Evolutionary conservation across 257 asterid species (phyloP).

Genomic region (Capsicum chinense): DNA sequence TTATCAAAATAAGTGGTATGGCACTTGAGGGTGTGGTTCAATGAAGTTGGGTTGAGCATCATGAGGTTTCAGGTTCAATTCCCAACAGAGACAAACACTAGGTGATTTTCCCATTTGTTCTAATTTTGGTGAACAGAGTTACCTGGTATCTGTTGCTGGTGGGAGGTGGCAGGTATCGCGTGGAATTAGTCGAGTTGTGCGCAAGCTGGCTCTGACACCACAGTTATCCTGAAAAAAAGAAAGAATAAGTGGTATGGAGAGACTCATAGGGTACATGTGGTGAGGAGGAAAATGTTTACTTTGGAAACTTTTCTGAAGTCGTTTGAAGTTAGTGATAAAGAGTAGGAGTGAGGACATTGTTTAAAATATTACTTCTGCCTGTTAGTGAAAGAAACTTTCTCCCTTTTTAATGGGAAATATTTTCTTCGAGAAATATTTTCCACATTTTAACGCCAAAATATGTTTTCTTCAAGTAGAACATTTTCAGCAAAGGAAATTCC

Average conservation of each 20-base stretch:
- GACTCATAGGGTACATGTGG: not conserved
- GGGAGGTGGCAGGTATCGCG: no score
- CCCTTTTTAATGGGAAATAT: not conserved
- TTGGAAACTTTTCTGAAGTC: not conserved
- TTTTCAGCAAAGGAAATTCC: not conserved
- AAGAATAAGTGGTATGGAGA: not conserved
- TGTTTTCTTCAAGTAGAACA: slow-evolving; percentile 11
- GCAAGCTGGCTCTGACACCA: no score
- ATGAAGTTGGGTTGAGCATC: no score
- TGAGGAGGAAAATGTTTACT: not conserved
- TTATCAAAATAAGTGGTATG: no score
- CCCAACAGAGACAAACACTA: no score
- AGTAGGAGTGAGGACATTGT: slow-evolving; percentile 9
- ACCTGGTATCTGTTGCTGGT: no score
- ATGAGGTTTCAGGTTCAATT: no score
- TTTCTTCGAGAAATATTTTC: not conserved
- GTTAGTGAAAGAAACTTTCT: not conserved
- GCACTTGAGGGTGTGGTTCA: no score
- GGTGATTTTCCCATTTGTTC: no score
- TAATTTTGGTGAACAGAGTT: no score
- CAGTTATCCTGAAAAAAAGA: no score
- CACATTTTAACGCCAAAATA: not conserved
- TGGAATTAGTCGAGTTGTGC: no score
- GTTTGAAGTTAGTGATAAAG: not conserved
- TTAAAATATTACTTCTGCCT: not conserved